phyloP scores from a whole-genome alignment of 2,329 filamentous ascomycete species.

The Phaeosphaeriaceae sp. region DNA sequence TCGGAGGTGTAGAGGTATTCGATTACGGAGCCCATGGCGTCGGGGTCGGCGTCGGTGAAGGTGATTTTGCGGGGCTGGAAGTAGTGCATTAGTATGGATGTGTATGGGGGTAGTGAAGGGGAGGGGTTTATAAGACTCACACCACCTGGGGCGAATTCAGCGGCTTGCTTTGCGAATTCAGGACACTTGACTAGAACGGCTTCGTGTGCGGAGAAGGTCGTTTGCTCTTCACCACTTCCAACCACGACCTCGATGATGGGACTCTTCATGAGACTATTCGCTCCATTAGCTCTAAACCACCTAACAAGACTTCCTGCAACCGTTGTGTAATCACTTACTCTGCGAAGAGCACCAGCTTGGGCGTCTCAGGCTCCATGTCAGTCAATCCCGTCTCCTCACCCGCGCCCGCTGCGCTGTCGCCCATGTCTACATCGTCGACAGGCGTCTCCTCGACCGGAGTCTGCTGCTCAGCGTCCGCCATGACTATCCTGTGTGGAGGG shows the following conservation, averaged over 20 bases:
- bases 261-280: constrained; percentile 55
- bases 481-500: constrained; percentile 6
- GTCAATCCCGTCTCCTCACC: constrained; percentile 49
- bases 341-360: constrained; percentile 54
- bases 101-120: background rate
- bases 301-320: background rate
- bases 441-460: constrained; percentile 39
- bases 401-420: constrained; percentile 30
- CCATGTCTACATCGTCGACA: constrained; percentile 60
- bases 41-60: constrained; percentile 72
- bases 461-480: constrained; percentile 42
- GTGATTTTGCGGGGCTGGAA: constrained; percentile 73
- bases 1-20: constrained; percentile 86
- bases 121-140: constrained; percentile 58
- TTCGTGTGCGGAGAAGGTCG: constrained; percentile 80
- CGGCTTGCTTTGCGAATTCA: constrained; percentile 72
- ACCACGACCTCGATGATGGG: constrained; percentile 57
- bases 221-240: constrained; percentile 63
- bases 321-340: too few species aligned
- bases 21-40: constrained; percentile 79
- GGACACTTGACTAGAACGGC: constrained; percentile 77
- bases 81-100: background rate
- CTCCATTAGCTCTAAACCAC: constrained; percentile 11
- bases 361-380: constrained; percentile 53
- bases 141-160: constrained; percentile 67